Percentiles rank a stretch among this genome's conserved stretches.
Evolutionary conservation across 1,284 basidiomycete genomes (phyloP).

Genomic region (Takashimella tepidaria): DNA sequence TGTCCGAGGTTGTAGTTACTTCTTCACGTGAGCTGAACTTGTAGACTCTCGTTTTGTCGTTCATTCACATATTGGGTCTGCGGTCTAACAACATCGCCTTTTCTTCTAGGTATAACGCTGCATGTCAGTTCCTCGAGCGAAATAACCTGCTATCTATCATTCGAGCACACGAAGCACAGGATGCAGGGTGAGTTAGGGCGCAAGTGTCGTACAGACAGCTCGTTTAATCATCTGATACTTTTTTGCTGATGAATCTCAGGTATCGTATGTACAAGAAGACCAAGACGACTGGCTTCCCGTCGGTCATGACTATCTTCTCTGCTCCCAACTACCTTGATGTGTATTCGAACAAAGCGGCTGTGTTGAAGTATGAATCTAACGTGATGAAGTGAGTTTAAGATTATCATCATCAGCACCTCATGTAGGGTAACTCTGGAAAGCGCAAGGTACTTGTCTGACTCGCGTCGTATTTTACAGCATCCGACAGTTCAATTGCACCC

Average conservation of each 20-base stretch:
- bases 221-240: no score
- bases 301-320: conserved; percentile 95
- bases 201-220: no score
- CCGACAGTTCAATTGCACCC: conserved; percentile 88
- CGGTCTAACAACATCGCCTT: not conserved
- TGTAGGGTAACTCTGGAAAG: no score
- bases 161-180: conserved; percentile 90
- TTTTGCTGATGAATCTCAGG: conserved; percentile 47
- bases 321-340: conserved; percentile 95
- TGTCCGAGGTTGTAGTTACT: conserved; percentile 91
- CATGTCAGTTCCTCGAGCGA: conserved; percentile 87
- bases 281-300: conserved; percentile 81
- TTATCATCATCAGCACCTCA: no score
- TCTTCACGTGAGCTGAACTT: conserved; percentile 75
- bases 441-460: no score
- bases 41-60: not conserved
- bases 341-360: conserved; percentile 94
- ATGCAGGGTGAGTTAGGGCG: conserved; percentile 81
- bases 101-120: conserved; percentile 71
- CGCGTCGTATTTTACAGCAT: conserved; percentile 29
- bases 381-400: conserved; percentile 65
- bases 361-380: conserved; percentile 93
- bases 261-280: conserved; percentile 98
- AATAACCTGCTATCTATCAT: conserved; percentile 94
- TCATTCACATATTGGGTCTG: no score